phyloP scores from a whole-genome alignment of 306 rosid genomes.

The Astragalus membranaceus region DNA sequence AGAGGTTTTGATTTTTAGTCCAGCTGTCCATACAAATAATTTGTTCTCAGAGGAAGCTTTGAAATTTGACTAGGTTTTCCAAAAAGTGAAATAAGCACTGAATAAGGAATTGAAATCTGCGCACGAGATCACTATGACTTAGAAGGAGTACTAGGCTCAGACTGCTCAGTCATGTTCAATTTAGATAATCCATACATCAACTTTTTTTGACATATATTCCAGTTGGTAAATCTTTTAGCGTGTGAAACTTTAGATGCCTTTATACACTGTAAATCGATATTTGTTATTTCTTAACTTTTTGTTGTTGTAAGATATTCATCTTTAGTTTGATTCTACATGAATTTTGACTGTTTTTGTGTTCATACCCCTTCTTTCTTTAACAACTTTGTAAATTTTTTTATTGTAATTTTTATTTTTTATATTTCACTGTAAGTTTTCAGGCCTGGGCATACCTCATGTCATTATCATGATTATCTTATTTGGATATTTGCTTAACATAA shows the following conservation, averaged over 20 bases:
- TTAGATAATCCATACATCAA: no score
- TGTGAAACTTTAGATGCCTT: not conserved
- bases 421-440: not conserved
- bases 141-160: not conserved
- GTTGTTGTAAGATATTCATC: not conserved
- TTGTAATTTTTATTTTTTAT: not conserved
- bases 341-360: not conserved
- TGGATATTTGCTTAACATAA: not conserved
- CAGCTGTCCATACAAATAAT: not conserved
- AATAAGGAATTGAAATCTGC: not conserved
- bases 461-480: not conserved
- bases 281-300: not conserved
- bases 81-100: not conserved
- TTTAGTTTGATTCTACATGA: not conserved
- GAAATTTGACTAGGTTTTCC: not conserved
- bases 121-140: not conserved
- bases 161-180: no score
- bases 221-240: not conserved
- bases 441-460: not conserved
- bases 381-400: not conserved
- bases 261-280: not conserved
- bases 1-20: not conserved
- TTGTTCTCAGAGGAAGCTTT: not conserved
- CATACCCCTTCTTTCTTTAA: not conserved
- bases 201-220: not conserved